Base-by-base conservation (phyloP, 495 filamentous ascomycete genomes). In the Penicillium antarcticum region DNA sequence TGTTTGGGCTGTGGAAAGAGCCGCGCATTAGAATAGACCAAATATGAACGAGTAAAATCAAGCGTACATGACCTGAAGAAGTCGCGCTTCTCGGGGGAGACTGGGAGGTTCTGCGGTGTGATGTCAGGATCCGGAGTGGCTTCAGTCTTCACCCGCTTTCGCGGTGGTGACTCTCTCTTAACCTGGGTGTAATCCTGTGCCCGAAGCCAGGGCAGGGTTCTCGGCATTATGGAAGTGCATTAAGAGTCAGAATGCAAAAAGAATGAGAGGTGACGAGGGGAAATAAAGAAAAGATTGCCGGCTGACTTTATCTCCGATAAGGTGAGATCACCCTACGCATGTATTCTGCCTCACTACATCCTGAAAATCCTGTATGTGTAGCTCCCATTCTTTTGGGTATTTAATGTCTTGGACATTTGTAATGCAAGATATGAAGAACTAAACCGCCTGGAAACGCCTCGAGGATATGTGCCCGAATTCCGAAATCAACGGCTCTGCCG, bases 181-280 rank as follows among this genome's bases (percentile, higher is more conserved):
- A 60, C 57, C 14, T 33, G 40, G 7, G 4, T 24, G 5, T 34
- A 45, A 10, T 43, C 52, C 14, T 44, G 36, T 8, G 49, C 48
- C 1, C 53, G 56, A 4, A 68, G 59, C 74, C 74, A 77, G n/a
- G 74, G 74, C n/a, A 75, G 49, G 1, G 59, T 71, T 18, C 74
- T 65, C 14, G 74, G 71, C 74, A 77, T 77, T 2, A 7, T 63
- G 9, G 34, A n/a, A 17, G 21, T 33, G 11, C 19, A 34, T 45
- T 18, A 33, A 18, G 12, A 5, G 31, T 10, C 1, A 5, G 13
- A 21, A 41, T 13, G 38, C 13, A 41, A n/a, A n/a, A 23, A 12
- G 10, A 41, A 3, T 16, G 18, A 19, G 14, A 19, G 36, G 5
- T 8, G 3, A 18, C 6, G 4, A 11, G 9, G 4, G 17, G 36